These are phyloP conservation scores for Lachnum nothofagi DNA, from an alignment of 2,329 filamentous ascomycete species.

Conservation along the genomic window DNA sequence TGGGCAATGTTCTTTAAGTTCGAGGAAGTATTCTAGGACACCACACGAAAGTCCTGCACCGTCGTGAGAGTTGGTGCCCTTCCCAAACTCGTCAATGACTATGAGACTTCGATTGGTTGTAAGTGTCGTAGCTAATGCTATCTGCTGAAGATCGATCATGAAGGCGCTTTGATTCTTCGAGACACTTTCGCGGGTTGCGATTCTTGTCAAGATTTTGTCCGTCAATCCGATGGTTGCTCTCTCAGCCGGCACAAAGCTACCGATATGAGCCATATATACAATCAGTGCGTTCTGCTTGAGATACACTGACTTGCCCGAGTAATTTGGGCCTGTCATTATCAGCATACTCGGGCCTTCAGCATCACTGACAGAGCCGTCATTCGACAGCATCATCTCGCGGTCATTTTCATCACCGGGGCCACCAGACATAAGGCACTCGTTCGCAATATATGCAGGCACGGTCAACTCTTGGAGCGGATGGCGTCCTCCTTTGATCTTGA, in stretches of 20 bases:
- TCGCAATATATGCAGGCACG: constrained; percentile 75
- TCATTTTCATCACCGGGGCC: constrained; percentile 41
- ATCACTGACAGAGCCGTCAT: constrained; percentile 11
- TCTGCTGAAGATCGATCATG: constrained; percentile 79
- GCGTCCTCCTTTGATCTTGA: constrained; percentile 72
- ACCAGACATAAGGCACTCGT: constrained; percentile 66
- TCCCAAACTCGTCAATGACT: constrained; percentile 87
- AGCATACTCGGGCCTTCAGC: constrained; percentile 58
- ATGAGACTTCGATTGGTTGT: constrained; percentile 73
- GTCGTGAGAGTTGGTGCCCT: constrained; percentile 55
- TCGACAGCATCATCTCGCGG: neutral
- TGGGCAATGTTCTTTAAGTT: constrained; percentile 42
- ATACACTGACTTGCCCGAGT: constrained; percentile 94
- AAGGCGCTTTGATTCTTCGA: constrained; percentile 57
- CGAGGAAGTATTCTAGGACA: constrained; percentile 52
- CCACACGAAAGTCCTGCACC: constrained; percentile 55
- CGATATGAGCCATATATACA: constrained; percentile 86
- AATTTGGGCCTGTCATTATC: constrained; percentile 87
- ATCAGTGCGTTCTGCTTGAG: constrained; percentile 89
- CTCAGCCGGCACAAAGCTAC: constrained; percentile 83
- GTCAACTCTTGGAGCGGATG: constrained; percentile 84
- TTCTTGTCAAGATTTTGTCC: constrained; percentile 84
- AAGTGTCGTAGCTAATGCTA: constrained; percentile 68
- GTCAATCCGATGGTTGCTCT: constrained; percentile 76
- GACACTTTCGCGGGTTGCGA: constrained; percentile 66